Conservation (phyloP, 192 early-diverging fungal species). For the Coemansia sp. region DNA sequence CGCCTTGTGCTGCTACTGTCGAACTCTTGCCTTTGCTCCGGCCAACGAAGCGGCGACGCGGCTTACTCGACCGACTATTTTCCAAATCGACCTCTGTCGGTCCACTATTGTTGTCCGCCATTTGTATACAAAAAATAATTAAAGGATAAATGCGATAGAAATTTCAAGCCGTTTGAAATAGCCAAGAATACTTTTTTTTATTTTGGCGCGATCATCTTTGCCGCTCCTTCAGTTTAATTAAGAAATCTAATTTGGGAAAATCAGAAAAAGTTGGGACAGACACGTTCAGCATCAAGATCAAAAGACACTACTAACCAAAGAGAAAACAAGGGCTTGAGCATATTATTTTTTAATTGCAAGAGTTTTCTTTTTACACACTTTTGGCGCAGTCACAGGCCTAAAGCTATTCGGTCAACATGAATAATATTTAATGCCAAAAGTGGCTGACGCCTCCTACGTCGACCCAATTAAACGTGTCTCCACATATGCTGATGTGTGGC, state of each 20-base stretch:
- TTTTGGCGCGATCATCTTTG: conserved; percentile 3
- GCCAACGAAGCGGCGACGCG: conserved; percentile 53
- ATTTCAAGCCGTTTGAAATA: background rate
- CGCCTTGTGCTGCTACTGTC: background rate
- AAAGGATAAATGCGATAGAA: background rate
- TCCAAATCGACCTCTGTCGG: background rate
- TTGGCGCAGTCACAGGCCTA: too few species aligned
- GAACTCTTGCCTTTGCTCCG: conserved; percentile 23
- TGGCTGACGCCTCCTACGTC: background rate
- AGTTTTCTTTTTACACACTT: background rate
- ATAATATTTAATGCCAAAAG: background rate
- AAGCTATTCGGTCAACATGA: background rate
- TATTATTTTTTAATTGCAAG: too few species aligned
- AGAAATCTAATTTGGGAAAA: background rate
- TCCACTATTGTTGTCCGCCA: conserved; percentile 4
- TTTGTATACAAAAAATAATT: background rate
- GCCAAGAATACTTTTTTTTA: background rate
- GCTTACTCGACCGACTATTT: conserved; percentile 28
- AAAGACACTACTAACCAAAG: too few species aligned
- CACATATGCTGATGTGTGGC: background rate
- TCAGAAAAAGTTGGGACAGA: background rate
- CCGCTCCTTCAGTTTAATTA: background rate
- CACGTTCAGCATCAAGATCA: too few species aligned
- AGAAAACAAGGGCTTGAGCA: too few species aligned
- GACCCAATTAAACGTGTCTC: background rate